phyloP scores from a whole-genome alignment of 768 basidiomycete species.

The Lactifluus piperatus region DNA sequence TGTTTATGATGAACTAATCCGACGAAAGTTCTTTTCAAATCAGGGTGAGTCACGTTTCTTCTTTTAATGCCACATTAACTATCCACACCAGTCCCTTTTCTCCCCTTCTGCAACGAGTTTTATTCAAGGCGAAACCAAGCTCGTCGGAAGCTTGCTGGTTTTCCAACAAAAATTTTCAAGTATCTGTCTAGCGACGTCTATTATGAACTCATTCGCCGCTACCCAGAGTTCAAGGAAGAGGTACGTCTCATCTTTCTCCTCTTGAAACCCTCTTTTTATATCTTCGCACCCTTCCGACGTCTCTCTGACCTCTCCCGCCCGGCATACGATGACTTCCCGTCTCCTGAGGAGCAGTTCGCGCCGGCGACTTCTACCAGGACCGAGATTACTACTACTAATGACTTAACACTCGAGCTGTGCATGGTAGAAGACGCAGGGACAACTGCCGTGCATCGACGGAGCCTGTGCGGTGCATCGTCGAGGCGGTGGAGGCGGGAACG shows the following conservation, averaged over 20 bases:
- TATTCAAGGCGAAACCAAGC: too few relatives aligned
- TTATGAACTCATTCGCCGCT: constrained; percentile 86
- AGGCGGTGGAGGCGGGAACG: too few relatives aligned
- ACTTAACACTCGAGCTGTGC: too few relatives aligned
- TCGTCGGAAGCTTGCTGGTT: constrained; percentile 89
- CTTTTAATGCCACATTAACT: not conserved
- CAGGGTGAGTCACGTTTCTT: constrained; percentile 41
- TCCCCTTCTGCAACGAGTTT: constrained; percentile 86
- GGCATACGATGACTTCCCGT: constrained; percentile 66
- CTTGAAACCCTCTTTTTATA: constrained; percentile 15
- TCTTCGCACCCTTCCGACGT: constrained; percentile 24
- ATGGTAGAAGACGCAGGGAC: too few relatives aligned
- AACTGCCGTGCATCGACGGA: too few relatives aligned
- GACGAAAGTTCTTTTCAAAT: constrained; percentile 57
- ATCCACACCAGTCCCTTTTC: constrained; percentile 58
- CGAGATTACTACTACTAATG: too few relatives aligned
- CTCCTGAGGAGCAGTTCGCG: too few relatives aligned
- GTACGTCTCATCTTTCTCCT: constrained; percentile 33
- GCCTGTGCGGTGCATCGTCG: too few relatives aligned
- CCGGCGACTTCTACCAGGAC: too few relatives aligned
- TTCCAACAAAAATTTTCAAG: constrained; percentile 84
- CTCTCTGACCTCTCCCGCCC: constrained; percentile 39
- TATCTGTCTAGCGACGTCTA: constrained; percentile 94
- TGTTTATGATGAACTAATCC: constrained; percentile 89
- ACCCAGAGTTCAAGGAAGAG: constrained; percentile 92